These are phyloP conservation scores for fission yeast (Schizosaccharomyces pombe) DNA, from an alignment of 805 yeast genomes.

Conservation along the genomic window DNA sequence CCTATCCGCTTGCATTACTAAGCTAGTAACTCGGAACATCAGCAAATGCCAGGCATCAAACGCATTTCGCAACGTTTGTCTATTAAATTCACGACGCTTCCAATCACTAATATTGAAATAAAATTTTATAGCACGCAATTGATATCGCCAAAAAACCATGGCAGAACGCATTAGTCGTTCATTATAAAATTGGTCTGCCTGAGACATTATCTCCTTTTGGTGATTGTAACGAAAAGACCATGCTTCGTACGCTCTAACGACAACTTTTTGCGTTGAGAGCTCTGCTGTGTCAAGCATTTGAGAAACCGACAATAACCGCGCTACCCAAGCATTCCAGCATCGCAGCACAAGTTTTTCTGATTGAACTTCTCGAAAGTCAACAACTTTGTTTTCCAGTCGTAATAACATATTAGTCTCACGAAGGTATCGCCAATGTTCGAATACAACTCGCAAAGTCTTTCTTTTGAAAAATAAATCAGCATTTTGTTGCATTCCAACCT, in stretches of 20 bases:
- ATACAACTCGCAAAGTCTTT: background rate
- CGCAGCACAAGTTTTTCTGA: background rate
- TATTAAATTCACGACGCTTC: background rate
- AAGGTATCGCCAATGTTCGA: background rate
- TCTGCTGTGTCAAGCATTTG: background rate
- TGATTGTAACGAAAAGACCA: background rate
- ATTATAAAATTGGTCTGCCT: background rate
- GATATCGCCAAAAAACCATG: background rate
- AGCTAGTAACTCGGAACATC: background rate
- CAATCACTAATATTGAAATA: background rate
- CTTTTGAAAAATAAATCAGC: background rate
- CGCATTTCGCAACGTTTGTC: background rate
- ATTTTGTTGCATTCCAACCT: background rate
- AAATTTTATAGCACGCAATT: background rate
- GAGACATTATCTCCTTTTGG: background rate
- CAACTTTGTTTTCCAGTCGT: background rate
- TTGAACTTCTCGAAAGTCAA: background rate
- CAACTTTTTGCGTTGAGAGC: background rate
- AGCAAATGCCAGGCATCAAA: constrained; percentile 1
- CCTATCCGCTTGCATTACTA: background rate
- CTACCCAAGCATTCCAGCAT: background rate
- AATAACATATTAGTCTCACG: background rate
- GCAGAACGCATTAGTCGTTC: constrained; percentile 1
- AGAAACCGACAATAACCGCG: background rate
- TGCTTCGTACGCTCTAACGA: background rate